phyloP scores from a whole-genome alignment of 2,329 filamentous ascomycete genomes.

The Phoma sp. region DNA sequence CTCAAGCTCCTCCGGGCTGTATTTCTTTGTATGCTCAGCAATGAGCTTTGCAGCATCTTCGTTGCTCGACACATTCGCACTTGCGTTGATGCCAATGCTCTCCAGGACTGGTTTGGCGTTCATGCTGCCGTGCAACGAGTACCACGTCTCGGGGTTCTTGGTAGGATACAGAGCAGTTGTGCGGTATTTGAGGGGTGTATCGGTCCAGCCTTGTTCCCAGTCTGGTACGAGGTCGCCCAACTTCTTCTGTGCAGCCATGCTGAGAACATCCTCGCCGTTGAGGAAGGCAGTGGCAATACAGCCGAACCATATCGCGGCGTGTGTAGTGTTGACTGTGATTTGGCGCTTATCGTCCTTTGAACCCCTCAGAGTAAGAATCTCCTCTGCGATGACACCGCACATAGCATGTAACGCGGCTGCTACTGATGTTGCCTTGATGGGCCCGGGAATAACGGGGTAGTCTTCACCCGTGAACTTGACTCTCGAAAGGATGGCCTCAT shows the following conservation, averaged over 20 bases:
- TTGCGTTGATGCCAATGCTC: constrained; percentile 56
- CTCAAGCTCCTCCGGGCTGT: constrained; percentile 42
- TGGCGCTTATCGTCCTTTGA: constrained; percentile 22
- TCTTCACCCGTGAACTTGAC: constrained; percentile 52
- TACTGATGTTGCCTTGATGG: constrained; percentile 54
- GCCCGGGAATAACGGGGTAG: constrained; percentile 53
- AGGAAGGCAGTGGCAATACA: constrained; percentile 50
- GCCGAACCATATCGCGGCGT: constrained; percentile 56
- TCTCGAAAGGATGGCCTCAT: constrained; percentile 39
- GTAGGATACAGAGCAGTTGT: constrained; percentile 53
- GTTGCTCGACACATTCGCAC: constrained; percentile 13
- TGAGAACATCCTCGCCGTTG: constrained; percentile 38
- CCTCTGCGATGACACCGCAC: constrained; percentile 53
- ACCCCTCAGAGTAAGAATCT: constrained; percentile 45
- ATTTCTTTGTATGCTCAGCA: constrained; percentile 29
- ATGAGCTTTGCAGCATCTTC: constrained; percentile 34
- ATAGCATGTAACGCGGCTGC: constrained; percentile 55
- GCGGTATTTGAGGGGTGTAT: constrained; percentile 50
- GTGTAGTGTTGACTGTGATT: constrained; percentile 57
- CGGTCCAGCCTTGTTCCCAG: constrained; percentile 51
- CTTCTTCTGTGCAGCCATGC: constrained; percentile 38
- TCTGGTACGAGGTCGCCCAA: constrained; percentile 44
- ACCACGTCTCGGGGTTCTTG: constrained; percentile 55
- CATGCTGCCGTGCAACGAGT: constrained; percentile 61
- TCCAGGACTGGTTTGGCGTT: constrained; percentile 53